Base-by-base conservation (phyloP, 2,329 filamentous ascomycete genomes). In the Phialocephala subalpina region DNA sequence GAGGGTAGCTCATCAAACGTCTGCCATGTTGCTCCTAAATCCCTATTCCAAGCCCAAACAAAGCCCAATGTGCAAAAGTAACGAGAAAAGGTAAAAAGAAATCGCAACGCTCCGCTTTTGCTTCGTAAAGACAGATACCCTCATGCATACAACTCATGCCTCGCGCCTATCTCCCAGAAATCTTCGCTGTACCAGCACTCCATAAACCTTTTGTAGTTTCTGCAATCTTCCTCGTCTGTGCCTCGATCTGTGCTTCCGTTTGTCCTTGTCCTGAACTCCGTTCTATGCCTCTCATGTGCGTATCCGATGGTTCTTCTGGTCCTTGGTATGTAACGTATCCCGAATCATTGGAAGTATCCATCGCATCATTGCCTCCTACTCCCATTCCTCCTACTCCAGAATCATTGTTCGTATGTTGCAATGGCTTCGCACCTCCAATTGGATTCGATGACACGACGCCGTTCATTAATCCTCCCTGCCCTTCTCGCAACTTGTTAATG, bases 401-500 rank as follows among this genome's bases (percentile, higher is more conserved):
- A 72, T 86, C 84, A 57, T 82, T 82, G 68, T 82, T 82, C 29
- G 73, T 72, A 11, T 64, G 72, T 38, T 70, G 73, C 3, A 77
- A 67, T 6, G 77, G 75, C 55, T 75, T 71, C 47, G 74, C 76
- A 18, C 81, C 82, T 16, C 79, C 79, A 25, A 73, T 73, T 11
- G 86, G 85, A 74, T 88, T 84, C 45, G 79, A 79, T 61, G 83
- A 85, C 66, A 78, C 79, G 47, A 81, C 80, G n/a, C 88, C 88
- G 71, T 90, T 85, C 87, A 90, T 90, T 71, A 88, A 80, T 22
- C 83, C 79, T 33, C 76, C 75, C 69, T 88, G 86, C 1, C 87
- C 86, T 77, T 90, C 89, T 65, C 88, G 84, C 56, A 91, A 79
- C 80, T 91, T 91, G 79, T 91, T 91, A 76, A 91, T 91, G 38